Evolutionary conservation across 129 eudicot species (phyloP).

Genomic region (Centaurea solstitialis): DNA sequence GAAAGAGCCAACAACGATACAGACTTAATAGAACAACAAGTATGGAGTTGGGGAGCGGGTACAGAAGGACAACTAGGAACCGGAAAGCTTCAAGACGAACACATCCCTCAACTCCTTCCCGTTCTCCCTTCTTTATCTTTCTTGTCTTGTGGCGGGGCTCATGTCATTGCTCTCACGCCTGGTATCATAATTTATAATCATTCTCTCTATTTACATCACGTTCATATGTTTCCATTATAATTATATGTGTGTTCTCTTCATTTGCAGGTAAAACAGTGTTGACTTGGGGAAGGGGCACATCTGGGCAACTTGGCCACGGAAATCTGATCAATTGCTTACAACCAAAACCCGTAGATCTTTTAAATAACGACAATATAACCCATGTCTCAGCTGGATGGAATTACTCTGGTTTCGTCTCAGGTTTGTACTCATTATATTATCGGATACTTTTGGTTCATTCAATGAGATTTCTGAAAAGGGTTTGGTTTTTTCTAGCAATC

Average conservation of each 20-base stretch:
- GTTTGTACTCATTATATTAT: constrained; percentile 30
- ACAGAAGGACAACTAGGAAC: constrained; percentile 93
- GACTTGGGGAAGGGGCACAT: constrained; percentile 91
- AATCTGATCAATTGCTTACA: constrained; percentile 46
- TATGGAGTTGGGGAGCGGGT: constrained; percentile 99
- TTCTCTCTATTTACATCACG: background rate
- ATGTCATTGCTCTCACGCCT: constrained; percentile 72
- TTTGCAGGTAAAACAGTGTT: constrained; percentile 67
- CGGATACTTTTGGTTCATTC: background rate
- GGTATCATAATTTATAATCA: constrained; percentile 27
- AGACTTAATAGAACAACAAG: constrained; percentile 34
- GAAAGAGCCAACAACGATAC: constrained; percentile 24
- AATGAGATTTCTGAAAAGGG: background rate
- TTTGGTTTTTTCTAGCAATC: background rate
- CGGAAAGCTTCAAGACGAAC: constrained; percentile 59
- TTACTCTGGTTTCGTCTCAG: constrained; percentile 93
- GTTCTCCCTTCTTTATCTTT: constrained; percentile 43
- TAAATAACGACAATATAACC: constrained; percentile 37
- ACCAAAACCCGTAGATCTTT: constrained; percentile 48
- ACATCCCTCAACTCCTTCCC: constrained; percentile 57
- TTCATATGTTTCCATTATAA: background rate
- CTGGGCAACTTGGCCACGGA: constrained; percentile 97
- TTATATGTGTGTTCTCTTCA: background rate
- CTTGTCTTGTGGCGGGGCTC: constrained; percentile 95
- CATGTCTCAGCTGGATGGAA: constrained; percentile 95